A percentile compares a stretch with the other conserved stretches of the same genome.
phyloP scores from a whole-genome alignment of 2,329 filamentous ascomycete genomes.

The Colletotrichum limetticola region DNA sequence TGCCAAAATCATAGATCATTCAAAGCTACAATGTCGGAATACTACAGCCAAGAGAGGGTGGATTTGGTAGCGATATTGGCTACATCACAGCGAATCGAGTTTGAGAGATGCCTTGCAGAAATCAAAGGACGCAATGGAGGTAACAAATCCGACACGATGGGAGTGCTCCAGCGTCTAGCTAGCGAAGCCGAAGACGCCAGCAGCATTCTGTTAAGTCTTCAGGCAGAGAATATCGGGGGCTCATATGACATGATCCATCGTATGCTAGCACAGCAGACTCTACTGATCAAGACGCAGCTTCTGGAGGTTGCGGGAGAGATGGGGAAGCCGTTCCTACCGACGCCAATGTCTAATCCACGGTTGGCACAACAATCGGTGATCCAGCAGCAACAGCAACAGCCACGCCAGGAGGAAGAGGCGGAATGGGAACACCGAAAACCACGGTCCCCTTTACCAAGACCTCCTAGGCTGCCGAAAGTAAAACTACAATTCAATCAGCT shows the following conservation, averaged over 20 bases:
- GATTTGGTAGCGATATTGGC: background rate
- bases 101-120: constrained; percentile 16
- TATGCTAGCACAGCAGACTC: constrained; percentile 6
- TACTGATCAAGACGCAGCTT: constrained; percentile 5
- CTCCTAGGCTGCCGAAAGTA: background rate
- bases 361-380: background rate
- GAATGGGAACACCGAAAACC: background rate
- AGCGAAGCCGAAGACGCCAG: background rate
- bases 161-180: background rate
- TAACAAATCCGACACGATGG: background rate
- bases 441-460: background rate
- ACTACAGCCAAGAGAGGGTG: background rate
- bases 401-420: too few relatives aligned
- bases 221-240: background rate
- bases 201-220: background rate
- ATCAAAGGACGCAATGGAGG: background rate
- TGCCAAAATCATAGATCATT: background rate
- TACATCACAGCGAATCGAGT: constrained; percentile 4
- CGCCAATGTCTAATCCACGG: background rate
- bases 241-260: background rate
- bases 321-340: background rate
- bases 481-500: background rate
- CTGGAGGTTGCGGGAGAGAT: background rate
- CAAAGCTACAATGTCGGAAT: background rate
- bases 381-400: background rate